phyloP scores from a whole-genome alignment of 1,139 yeast species.

The Casaregolazyma lundiana region DNA sequence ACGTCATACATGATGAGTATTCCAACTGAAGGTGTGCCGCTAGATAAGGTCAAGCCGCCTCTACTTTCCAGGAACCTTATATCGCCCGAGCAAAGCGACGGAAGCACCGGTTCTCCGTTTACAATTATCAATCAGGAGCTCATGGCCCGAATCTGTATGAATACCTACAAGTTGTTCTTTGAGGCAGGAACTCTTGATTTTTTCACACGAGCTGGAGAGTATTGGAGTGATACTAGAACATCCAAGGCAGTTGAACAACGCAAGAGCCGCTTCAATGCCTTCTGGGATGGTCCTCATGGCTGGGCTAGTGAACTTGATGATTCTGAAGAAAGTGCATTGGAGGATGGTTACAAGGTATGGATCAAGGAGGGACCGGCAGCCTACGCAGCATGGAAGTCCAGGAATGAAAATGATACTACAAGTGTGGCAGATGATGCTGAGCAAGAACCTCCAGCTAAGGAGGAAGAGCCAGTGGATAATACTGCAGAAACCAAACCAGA shows the following conservation, averaged over 20 bases:
- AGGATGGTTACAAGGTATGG: slow-evolving; percentile 31
- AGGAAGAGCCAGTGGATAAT: slow-evolving; percentile 20
- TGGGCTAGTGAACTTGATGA: slow-evolving; percentile 34
- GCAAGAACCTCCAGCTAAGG: slow-evolving; percentile 22
- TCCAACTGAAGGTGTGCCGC: slow-evolving; percentile 95
- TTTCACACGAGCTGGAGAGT: slow-evolving; percentile 42
- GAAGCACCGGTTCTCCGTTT: slow-evolving; percentile 37
- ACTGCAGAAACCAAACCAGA: slow-evolving; percentile 14
- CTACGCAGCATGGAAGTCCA: slow-evolving; percentile 16
- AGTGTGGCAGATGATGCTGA: slow-evolving; percentile 9
- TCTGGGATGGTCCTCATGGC: slow-evolving; percentile 33
- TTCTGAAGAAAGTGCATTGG: slow-evolving; percentile 20
- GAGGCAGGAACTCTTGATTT: slow-evolving; percentile 81
- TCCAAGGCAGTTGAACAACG: slow-evolving; percentile 20
- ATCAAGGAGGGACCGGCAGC: slow-evolving; percentile 26
- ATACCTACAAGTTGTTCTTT: slow-evolving; percentile 74
- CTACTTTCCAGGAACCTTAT: slow-evolving; percentile 27
- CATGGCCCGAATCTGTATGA: slow-evolving; percentile 74
- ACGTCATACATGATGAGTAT: slow-evolving; percentile 92
- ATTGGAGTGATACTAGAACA: slow-evolving; percentile 17
- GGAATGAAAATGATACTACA: slow-evolving; percentile 7
- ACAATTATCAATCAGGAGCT: slow-evolving; percentile 59
- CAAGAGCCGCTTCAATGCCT: slow-evolving; percentile 20
- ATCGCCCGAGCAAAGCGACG: slow-evolving; percentile 10
- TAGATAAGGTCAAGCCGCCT: slow-evolving; percentile 36